A percentile compares a stretch with the other conserved stretches of the same genome.
Conservation (phyloP, 2,329 filamentous ascomycete genomes). For the Gremmenia infestans region DNA sequence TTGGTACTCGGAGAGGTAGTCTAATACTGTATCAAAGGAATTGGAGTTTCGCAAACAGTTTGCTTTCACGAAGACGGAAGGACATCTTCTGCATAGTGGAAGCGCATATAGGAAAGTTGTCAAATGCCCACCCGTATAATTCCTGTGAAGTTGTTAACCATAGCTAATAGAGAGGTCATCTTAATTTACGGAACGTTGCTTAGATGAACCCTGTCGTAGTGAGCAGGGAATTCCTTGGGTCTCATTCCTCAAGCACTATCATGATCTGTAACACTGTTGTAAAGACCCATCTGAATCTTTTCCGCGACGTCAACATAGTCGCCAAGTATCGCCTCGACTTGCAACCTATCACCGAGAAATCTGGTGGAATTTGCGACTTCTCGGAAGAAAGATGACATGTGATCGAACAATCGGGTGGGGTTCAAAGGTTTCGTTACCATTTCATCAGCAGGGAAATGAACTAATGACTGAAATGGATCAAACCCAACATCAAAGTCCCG, state of each 20-base stretch:
- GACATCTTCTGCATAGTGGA: slow-evolving; percentile 4
- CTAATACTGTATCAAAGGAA: not conserved
- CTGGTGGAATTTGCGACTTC: slow-evolving; percentile 10
- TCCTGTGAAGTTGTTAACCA: not conserved
- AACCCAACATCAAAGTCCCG: slow-evolving; percentile 3
- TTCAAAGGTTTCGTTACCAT: not conserved
- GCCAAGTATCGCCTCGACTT: slow-evolving; percentile 10
- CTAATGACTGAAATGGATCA: slow-evolving; percentile 6
- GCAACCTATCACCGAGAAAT: slow-evolving; percentile 7
- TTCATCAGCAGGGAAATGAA: not conserved
- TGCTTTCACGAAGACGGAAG: not conserved
- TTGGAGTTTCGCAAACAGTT: slow-evolving; percentile 9
- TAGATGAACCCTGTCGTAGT: slow-evolving; percentile 14
- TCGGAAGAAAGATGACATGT: slow-evolving; percentile 13
- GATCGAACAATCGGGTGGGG: slow-evolving; percentile 10
- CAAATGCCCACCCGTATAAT: slow-evolving; percentile 12
- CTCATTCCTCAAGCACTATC: not conserved
- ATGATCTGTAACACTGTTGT: not conserved
- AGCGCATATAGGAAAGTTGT: slow-evolving; percentile 9
- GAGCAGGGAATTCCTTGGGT: slow-evolving; percentile 6
- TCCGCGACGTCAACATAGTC: slow-evolving; percentile 18
- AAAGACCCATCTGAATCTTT: slow-evolving; percentile 10
- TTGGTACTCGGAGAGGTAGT: slow-evolving; percentile 14
- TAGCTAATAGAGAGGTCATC: not conserved
- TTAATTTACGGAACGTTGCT: slow-evolving; percentile 18